Evolutionary conservation across 441 rosid species (phyloP).

Genomic region (Kokia cookei): DNA sequence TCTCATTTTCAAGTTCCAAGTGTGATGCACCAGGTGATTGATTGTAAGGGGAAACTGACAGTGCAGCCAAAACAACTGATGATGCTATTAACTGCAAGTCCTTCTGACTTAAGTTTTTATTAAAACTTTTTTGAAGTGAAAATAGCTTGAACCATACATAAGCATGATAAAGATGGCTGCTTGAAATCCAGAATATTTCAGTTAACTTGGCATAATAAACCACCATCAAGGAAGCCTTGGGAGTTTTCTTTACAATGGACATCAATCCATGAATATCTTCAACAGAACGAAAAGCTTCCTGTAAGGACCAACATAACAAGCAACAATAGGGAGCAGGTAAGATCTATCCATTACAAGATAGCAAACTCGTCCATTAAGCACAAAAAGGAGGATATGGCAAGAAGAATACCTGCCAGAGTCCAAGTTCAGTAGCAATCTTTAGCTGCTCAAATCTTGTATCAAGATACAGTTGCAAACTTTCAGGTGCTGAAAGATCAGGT

Average conservation of each 20-base stretch:
- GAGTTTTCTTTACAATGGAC: constrained; percentile 97
- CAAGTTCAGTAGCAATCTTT: constrained; percentile 90
- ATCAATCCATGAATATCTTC: constrained; percentile 96
- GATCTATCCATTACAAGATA: background rate
- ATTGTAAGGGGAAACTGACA: constrained; percentile 76
- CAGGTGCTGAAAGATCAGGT: constrained; percentile 89
- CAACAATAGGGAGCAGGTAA: background rate
- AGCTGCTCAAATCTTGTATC: constrained; percentile 98
- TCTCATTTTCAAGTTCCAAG: constrained; percentile 81
- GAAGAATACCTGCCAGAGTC: constrained; percentile 80
- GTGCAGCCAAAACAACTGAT: constrained; percentile 90
- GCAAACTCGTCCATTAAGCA: background rate
- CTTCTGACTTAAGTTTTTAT: constrained; percentile 91
- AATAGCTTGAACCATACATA: constrained; percentile 98
- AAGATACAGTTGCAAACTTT: constrained; percentile 88
- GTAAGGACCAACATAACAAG: constrained; percentile 14
- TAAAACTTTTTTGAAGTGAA: constrained; percentile 89
- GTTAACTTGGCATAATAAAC: constrained; percentile 94
- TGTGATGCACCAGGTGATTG: constrained; percentile 65
- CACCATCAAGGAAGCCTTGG: constrained; percentile 90
- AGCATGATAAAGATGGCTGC: constrained; percentile 91
- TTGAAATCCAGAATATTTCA: constrained; percentile 90
- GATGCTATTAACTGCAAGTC: constrained; percentile 94
- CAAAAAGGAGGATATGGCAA: background rate
- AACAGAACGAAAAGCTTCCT: constrained; percentile 98